Base-by-base conservation (phyloP, 352 stramenopile genomes). In the Globisporangium radiosum region DNA sequence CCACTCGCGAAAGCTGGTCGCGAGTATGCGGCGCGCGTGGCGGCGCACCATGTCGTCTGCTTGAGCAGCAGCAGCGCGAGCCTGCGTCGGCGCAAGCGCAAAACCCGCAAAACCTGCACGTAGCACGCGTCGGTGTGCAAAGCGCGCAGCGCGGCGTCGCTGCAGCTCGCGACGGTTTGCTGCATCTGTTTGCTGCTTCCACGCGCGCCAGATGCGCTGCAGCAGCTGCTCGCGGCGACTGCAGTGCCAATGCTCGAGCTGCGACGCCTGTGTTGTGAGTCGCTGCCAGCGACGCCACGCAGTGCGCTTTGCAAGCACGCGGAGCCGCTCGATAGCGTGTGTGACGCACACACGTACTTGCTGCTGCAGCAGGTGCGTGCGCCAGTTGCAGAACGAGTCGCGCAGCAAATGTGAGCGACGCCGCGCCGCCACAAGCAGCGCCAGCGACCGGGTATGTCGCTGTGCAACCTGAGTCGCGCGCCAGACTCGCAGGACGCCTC, bases 81-180 rank as follows among this genome's bases (percentile, higher is more conserved):
- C 8, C 4, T 58, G 60, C 4, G 44, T 43, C 1, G 36, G 13
- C 11, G 54, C 47, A 38, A n/a, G 0, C 33, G 54, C 7, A n/a
- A 66, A 62, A 6, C 54, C 15, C 6, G 36, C 25, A 17, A 62
- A 62, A 3, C 14, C 42, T 51, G n/a, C 36, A 9, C 50, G n/a
- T 39, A 66, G 45, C 25, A 60, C 19, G 2, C 39, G 38, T 7
- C 15, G 43, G 43, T 68, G 66, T 5, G 25, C 17, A 59, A 65
- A 65, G 15, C 57, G 57, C 15, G 61, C 50, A 25, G 62, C 62
- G 4, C 52, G 44, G 1, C 62, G 51, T 7, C 62, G 62, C 25
- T 47, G 25, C 4, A 10, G 43, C 50, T 68, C 62, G 8, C 63
- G 63, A 10, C 2, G 45, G 36, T 11, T 49, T 11, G 47, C 48